Evolutionary conservation across 768 basidiomycete genomes (phyloP), one percentile per base, ranked within the genome.

Genomic region (Serendipita indica): DNA sequence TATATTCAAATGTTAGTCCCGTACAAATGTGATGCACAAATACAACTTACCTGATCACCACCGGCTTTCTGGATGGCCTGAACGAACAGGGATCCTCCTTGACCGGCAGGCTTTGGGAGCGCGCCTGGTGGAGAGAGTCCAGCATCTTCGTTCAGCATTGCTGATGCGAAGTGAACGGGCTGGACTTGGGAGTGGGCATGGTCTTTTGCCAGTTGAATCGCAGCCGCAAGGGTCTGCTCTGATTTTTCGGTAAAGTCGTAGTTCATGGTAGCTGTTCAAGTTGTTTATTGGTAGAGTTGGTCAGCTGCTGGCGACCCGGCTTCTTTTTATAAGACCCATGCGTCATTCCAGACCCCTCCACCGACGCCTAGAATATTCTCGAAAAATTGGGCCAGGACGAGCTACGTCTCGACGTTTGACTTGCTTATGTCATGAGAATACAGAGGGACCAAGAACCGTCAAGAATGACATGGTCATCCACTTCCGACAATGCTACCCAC

Each of bases 171-270:
- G 69, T 98, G 94, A 0, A 78, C 81, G 25, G 94, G 93, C 43
- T 84, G 74, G 3, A 91, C 90, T 77, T 91, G 85, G 0, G 81
- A 82, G 65, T 90, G 82, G 16, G 86, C 77, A 67, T 89, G 81
- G 69, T 93, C 89, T 67, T 81, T 89, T 10, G 90, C 89, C 39
- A 85, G 76, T 65, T 89, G 87, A 58, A 89, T 69, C 1, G 90
- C 83, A 54, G 80, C 79, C 58, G 79, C 70, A 58, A 93, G 66
- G 27, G 83, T 75, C 64, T 84, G 77, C 65, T 80, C 77, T 12
- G 90, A 78, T 69, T 86, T 89, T 70, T 93, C 88, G 28, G 91
- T 94, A 65, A 92, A 86, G 64, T 93, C 85, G 62, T 86, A 72
- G 71, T 80, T 80, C 32, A 61, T 62, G 32, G 60, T 46, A 7